Base-by-base conservation (phyloP, 129 eudicot species). In the Tagetes erecta region DNA sequence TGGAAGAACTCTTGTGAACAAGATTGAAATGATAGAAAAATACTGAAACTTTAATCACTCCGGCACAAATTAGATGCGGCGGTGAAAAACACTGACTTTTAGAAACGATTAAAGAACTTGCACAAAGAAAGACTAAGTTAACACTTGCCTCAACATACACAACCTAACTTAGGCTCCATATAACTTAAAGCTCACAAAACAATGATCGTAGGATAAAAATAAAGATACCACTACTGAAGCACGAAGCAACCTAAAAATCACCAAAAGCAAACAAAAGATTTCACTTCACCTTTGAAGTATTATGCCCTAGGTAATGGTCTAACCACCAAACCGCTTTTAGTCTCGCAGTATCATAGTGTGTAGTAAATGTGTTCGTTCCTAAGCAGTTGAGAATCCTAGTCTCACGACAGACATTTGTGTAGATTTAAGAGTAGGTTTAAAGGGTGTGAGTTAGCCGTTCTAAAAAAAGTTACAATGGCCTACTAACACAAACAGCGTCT, bases 141-240 rank as follows among this genome's bases (percentile, higher is more conserved):
- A 39, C 1, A 44, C 34, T 13, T 34, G 27, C 67, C 66, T 67
- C 27, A 3, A 35, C 59, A 55, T 50, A 55, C 5, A 52, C 8
- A n/a, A 51, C 27, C 27, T 20, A 12, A 20, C 35, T 34, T 45
- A 4, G 36, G 30, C 64, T 37, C 50, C 5, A 0, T 31, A 30
- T 8, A 74, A 35, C 44, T 34, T 53, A 3, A 40, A 66, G 46
- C 52, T 30, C 73, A 7, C 6, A 3, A 6, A 55, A 20, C 64
- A 49, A 66, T 51, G 13, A 53, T 41, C 80, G 67, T 67, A 76
- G 4, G 39, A 12, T 44, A 35, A 67, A 76, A 41, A 41, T 39
- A 67, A 53, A n/a, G 14, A 33, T 8, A 2, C 49, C 8, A 65
- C 66, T 65, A 12, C 7, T 38, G 7, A 65, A 38, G 58, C 9